Evolutionary conservation across 495 filamentous ascomycete species (phyloP).

Genomic region (Penicillium paxilli): DNA sequence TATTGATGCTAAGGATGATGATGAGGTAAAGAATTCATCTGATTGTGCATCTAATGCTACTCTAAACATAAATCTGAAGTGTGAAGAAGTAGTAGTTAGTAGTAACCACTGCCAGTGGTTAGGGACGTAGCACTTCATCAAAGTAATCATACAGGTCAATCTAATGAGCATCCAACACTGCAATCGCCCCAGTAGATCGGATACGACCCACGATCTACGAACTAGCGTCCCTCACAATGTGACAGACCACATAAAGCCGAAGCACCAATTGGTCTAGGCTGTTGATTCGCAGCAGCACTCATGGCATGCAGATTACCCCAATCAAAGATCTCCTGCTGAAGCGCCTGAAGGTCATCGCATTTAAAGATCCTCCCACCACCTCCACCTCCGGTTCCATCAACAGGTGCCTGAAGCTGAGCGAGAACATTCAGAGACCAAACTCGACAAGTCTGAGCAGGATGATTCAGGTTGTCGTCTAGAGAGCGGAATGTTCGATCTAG

Average conservation of each 20-base stretch:
- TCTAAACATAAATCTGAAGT: no score
- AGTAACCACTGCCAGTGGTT: no score
- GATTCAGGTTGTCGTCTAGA: slow-evolving; percentile 9
- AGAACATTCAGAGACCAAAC: slow-evolving; percentile 16
- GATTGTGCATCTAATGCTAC: no score
- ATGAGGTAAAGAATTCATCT: no score
- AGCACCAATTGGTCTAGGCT: slow-evolving; percentile 9
- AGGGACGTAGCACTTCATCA: no score
- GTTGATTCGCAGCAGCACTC: slow-evolving; percentile 4
- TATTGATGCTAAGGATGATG: neutral
- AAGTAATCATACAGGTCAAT: neutral
- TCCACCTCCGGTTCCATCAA: no score
- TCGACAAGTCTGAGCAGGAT: slow-evolving; percentile 5
- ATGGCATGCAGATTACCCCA: slow-evolving; percentile 15
- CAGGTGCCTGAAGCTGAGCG: slow-evolving; percentile 1
- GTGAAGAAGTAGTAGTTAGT: no score
- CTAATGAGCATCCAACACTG: no score
- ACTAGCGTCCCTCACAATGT: neutral
- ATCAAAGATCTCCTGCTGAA: slow-evolving; percentile 15
- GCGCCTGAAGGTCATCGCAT: slow-evolving; percentile 5
- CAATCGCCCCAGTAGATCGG: neutral
- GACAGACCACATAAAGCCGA: slow-evolving; percentile 11
- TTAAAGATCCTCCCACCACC: slow-evolving; percentile 1
- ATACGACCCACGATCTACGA: neutral
- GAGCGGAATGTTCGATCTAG: slow-evolving; percentile 9